A percentile compares a stretch with the other conserved stretches of the same genome.
phyloP scores from a whole-genome alignment of 306 rosid species.

The Rosa persica region DNA sequence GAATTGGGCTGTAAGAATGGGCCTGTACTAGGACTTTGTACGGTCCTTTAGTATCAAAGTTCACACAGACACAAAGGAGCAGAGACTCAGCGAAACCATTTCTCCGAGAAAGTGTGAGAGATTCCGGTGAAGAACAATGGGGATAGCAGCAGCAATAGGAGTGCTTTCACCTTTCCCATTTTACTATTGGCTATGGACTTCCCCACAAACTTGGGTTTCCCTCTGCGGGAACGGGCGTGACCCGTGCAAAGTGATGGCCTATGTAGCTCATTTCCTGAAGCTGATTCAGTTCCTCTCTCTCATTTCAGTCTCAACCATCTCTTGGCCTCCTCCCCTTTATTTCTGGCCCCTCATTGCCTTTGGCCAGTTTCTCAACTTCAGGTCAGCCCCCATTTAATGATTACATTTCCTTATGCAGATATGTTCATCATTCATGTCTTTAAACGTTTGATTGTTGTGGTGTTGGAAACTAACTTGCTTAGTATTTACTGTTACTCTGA shows the following conservation, averaged over 20 bases:
- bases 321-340: constrained; percentile 78
- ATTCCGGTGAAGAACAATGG: constrained; percentile 36
- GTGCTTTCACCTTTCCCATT: constrained; percentile 68
- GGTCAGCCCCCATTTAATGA: constrained; percentile 25
- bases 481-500: neutral
- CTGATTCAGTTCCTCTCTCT: constrained; percentile 67
- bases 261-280: constrained; percentile 59
- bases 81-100: neutral
- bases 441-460: neutral
- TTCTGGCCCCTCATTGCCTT: constrained; percentile 80
- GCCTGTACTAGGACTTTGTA: neutral
- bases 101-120: constrained; percentile 26
- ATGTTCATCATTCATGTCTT: neutral
- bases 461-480: neutral
- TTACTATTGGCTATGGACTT: constrained; percentile 65
- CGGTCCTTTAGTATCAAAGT: neutral
- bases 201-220: constrained; percentile 74
- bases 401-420: neutral
- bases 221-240: constrained; percentile 72
- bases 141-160: constrained; percentile 49
- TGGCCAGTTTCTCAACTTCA: constrained; percentile 86
- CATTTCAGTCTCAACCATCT: constrained; percentile 58
- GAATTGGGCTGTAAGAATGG: neutral
- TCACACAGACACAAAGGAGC: neutral
- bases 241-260: constrained; percentile 73